Base-by-base conservation (phyloP, 2,329 filamentous ascomycete genomes). In the Davidsoniella neocaledoniae region DNA sequence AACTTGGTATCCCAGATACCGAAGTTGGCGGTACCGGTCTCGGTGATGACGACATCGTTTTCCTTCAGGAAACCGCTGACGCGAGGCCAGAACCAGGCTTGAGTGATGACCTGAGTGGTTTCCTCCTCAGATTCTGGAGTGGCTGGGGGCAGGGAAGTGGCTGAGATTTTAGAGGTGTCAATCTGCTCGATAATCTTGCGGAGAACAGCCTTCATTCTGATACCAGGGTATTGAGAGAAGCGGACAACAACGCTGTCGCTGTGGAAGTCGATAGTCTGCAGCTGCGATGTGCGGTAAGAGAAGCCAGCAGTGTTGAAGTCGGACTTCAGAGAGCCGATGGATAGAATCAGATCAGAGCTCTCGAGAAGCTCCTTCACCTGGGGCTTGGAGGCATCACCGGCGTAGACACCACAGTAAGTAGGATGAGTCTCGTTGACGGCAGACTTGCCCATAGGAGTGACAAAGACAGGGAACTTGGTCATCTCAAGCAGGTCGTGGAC, bases 361-460 rank as follows among this genome's bases (percentile, higher is more conserved):
- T 86, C 83, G 19, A 87, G 73, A 25, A 73, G 70, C 41, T 77
- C 66, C 55, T 73, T 72, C 21, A 83, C 81, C 37, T 73, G 72
- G 1, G 73, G 68, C 48, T 80, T 74, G 29, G 81, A 86, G 36
- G 81, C 85, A 52, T 74, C 73, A n/a, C 87, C 87, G 7, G 83
- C 82, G 62, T 94, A 93, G 4, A 94, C 83, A 55, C 87, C 87
- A 19, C 83, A 83, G 57, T 82, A 94, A 58, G 76, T 83, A n/a
- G 73, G 68, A 43, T 83, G 72, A 2, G 74, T 74, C 63, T 94
- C 86, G 58, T 91, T 74, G 43, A 94, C 74, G 17, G 83, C 83
- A 16, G 86, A 77, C 66, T 94, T 94, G 43, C 86, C 86, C 83
- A 93, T 93, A 2, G 86, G 85, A 0, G 86, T 83, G n/a, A 88